Base-by-base conservation (phyloP, 1,284 basidiomycete species). In the Mycosarcoma maydis region DNA sequence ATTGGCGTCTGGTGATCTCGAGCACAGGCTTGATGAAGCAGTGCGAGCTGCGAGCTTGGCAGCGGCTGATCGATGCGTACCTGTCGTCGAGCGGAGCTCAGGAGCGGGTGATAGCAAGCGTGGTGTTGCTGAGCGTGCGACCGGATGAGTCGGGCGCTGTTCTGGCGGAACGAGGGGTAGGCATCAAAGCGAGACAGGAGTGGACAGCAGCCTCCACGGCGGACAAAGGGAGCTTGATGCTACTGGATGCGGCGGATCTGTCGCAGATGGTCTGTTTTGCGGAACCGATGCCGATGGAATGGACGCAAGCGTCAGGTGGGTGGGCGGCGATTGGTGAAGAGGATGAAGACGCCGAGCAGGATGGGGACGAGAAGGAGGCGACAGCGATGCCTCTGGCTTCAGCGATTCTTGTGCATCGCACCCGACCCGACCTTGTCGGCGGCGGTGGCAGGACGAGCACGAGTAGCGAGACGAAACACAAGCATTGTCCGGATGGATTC, bases 1-100 rank as follows among this genome's bases (percentile, higher is more conserved):
- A 39, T 7, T 76, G 75, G 75, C 47, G 59, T n/a, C 40, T 75
- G 26, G 55, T 60, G 10, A 44, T 76, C 24, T 73, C 67, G 27
- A 61, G 55, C 27, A 36, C 61, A 1, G 41, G 29, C 0, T 3
- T 38, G 30, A 43, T 76, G 37, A 37, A 33, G 8, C n/a, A 37
- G 13, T 34, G 38, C 6, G 75, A 76, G 29, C 38, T 52, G 23
- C 6, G 19, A 13, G 62, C 58, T 23, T 72, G 69, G 69, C 27
- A 42, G 29, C 24, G 39, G n/a, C 10, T 62, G 16, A 26, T 66
- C 6, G 36, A 8, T 9, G 42, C 44, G 19, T 60, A 65, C 30
- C 14, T 46, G 9, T 13, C 29, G 1, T 24, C 43, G 34, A 53
- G 45, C 7, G 30, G 17, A 3, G 30, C 3, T 7, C 22, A 42